Percentiles rank a stretch among this genome's conserved stretches.
Evolutionary conservation across 306 rosid species (phyloP).

Genomic region (Abrus pulchellus): DNA sequence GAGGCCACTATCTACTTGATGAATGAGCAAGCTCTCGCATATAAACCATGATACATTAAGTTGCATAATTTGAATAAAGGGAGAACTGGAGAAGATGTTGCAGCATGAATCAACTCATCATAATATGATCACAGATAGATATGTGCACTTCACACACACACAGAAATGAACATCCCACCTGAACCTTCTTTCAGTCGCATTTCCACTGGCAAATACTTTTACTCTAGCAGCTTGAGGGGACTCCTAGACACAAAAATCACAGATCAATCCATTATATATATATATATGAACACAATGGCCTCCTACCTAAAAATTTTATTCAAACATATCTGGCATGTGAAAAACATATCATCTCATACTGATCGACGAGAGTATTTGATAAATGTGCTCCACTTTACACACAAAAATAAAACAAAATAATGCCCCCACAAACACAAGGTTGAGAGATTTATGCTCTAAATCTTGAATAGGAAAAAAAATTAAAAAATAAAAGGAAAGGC

Average conservation of each 20-base stretch:
- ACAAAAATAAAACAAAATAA: not conserved
- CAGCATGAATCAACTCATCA: constrained; percentile 2
- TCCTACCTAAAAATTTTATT: not conserved
- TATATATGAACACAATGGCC: not conserved
- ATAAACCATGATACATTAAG: not conserved
- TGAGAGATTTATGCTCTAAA: constrained; percentile 12
- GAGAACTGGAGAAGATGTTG: not conserved
- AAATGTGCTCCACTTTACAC: constrained; percentile 13
- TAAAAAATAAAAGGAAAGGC: too few species aligned
- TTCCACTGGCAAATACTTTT: constrained; percentile 95
- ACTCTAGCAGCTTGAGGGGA: constrained; percentile 99
- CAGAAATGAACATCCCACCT: constrained; percentile 59
- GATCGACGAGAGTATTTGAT: not conserved
- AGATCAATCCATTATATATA: constrained; percentile 21
- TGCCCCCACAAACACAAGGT: not conserved
- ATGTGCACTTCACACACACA: not conserved
- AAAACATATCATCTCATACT: not conserved
- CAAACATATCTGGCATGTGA: not conserved
- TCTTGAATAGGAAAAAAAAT: not conserved
- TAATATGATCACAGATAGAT: not conserved
- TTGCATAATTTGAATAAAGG: constrained; percentile 16
- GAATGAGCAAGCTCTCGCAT: not conserved
- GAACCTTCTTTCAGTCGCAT: constrained; percentile 96
- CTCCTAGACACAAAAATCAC: constrained; percentile 65
- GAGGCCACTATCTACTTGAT: constrained; percentile 1